Evolutionary conservation across 257 asterid genomes (phyloP).

Genomic region (Solanum sitiens): DNA sequence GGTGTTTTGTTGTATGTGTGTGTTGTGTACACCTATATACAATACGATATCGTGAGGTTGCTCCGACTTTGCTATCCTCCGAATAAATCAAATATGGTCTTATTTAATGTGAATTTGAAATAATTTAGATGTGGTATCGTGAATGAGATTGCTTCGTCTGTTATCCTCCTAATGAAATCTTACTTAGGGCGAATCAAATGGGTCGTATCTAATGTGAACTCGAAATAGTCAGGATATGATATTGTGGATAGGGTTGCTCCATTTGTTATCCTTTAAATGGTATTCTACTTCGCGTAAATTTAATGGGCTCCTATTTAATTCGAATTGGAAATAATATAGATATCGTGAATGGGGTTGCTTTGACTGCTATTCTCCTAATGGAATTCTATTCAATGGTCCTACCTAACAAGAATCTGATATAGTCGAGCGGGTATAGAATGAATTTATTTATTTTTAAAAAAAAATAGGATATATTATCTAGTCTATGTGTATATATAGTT

Average conservation of each 20-base stretch:
- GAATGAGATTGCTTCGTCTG: too few species aligned
- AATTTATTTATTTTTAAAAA: too few species aligned
- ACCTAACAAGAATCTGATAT: not conserved
- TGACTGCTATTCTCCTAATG: not conserved
- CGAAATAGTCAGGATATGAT: too few species aligned
- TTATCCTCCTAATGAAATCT: fast-evolving
- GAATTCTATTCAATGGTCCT: not conserved
- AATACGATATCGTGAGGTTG: not conserved
- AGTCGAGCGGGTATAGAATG: too few species aligned
- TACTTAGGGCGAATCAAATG: too few species aligned
- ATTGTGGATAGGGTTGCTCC: not conserved
- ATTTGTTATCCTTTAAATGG: not conserved
- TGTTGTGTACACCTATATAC: not conserved
- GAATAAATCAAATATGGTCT: fast-evolving
- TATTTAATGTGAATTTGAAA: too few species aligned
- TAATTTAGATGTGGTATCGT: fast-evolving
- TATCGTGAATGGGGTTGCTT: not conserved
- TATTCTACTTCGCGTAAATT: too few species aligned
- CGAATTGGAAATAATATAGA: too few species aligned
- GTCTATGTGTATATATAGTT: too few species aligned
- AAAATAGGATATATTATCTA: too few species aligned
- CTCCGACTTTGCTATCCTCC: too few species aligned
- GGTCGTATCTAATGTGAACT: fast-evolving
- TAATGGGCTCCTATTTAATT: not conserved
- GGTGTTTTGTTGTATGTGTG: not conserved